These are phyloP conservation scores for Dalbergia oliveri DNA, from an alignment of 306 rosid species.

Conservation along the genomic window DNA sequence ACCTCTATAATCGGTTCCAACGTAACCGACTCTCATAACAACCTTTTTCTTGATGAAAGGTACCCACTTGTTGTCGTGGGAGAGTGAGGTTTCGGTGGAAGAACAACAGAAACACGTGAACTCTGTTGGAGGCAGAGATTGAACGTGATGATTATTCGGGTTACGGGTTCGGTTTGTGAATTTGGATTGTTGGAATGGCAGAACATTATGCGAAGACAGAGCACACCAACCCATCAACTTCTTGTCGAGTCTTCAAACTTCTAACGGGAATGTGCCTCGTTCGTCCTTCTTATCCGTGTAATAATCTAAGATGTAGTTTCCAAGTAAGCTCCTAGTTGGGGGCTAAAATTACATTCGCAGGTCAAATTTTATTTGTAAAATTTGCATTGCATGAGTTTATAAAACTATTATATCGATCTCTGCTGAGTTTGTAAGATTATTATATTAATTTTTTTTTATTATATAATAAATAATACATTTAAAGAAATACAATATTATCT, in stretches of 20 bases:
- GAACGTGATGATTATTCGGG: not conserved
- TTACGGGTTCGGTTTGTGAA: conserved; percentile 9
- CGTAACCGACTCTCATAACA: conserved; percentile 59
- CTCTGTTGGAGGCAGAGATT: conserved; percentile 21
- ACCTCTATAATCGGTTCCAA: conserved; percentile 62
- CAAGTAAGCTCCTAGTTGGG: no score
- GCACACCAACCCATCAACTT: not conserved
- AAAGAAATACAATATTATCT: no score
- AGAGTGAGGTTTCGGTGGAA: conserved; percentile 32
- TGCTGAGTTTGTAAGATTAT: no score
- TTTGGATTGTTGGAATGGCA: conserved; percentile 29
- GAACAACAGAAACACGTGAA: conserved; percentile 48
- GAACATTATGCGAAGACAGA: not conserved
- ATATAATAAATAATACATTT: no score
- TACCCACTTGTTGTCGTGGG: conserved; percentile 46
- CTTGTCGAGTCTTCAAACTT: not conserved
- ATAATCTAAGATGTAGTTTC: no score
- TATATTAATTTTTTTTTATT: no score
- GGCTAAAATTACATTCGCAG: no score
- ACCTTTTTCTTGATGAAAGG: conserved; percentile 57
- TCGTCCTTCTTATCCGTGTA: no score
- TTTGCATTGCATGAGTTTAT: no score
- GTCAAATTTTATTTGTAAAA: no score
- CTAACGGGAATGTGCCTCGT: not conserved
- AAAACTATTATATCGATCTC: no score